These are phyloP conservation scores for Aphanomyces stellatus DNA, from an alignment of 352 stramenopile genomes.

Conservation along the genomic window DNA sequence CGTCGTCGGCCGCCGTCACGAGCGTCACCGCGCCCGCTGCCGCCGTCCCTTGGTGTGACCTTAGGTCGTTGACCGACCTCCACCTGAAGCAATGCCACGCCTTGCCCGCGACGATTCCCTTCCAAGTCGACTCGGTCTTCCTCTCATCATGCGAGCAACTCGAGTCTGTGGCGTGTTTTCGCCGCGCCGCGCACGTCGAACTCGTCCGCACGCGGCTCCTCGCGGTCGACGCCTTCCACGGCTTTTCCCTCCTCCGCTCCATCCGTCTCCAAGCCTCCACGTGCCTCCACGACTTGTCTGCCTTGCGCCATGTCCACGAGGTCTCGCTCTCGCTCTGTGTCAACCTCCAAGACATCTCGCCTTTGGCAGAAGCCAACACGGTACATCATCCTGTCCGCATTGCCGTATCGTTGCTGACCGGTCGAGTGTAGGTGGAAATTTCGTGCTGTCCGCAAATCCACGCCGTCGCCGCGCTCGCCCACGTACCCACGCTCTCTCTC, in stretches of 20 bases:
- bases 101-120: not conserved
- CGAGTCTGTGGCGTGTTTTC: not conserved
- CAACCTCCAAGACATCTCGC: slow-evolving; percentile 34
- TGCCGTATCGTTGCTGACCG: slow-evolving; percentile 33
- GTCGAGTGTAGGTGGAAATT: slow-evolving; percentile 38
- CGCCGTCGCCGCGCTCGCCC: slow-evolving; percentile 34
- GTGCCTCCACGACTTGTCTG: slow-evolving; percentile 30
- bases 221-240: not conserved
- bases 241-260: slow-evolving; percentile 3
- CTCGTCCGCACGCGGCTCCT: not conserved
- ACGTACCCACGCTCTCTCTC: slow-evolving; percentile 47
- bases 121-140: not conserved
- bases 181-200: not conserved
- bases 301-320: slow-evolving; percentile 25
- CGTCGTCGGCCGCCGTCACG: not conserved
- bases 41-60: not conserved
- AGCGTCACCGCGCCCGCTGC: not conserved
- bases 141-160: slow-evolving; percentile 2
- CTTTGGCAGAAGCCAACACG: slow-evolving; percentile 34
- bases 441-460: slow-evolving; percentile 49
- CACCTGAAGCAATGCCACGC: slow-evolving; percentile 11
- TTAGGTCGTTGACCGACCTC: not conserved
- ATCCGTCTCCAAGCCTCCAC: slow-evolving; percentile 12
- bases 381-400: slow-evolving; percentile 54
- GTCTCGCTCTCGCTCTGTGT: slow-evolving; percentile 66